Evolutionary conservation across 208 protist species (phyloP).

Genomic region (Naegleria fowleri): DNA sequence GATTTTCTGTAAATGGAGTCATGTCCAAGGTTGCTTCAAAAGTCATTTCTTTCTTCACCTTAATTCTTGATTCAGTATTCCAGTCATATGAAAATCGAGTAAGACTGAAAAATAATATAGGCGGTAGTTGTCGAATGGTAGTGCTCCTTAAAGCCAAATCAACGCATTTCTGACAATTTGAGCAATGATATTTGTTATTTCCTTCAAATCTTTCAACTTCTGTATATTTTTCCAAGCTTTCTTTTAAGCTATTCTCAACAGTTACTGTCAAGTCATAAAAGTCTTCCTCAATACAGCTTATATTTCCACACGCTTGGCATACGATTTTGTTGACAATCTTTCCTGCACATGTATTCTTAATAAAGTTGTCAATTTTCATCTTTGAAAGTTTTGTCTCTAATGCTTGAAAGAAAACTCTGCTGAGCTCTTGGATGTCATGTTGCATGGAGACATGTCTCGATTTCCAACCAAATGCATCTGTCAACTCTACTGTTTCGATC

Average conservation of each 20-base stretch:
- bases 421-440: slow-evolving; percentile 25
- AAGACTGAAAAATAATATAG: background rate
- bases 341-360: background rate
- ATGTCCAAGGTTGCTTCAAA: background rate
- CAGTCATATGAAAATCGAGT: slow-evolving; percentile 2
- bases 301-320: background rate
- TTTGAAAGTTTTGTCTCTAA: background rate
- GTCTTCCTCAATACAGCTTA: background rate
- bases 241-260: background rate
- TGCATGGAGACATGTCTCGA: background rate
- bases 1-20: background rate
- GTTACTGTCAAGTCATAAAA: background rate
- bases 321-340: background rate
- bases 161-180: background rate
- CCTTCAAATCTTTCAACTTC: background rate
- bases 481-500: background rate
- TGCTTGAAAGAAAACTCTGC: background rate
- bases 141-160: background rate
- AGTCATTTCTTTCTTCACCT: background rate
- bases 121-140: background rate
- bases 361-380: slow-evolving; percentile 2
- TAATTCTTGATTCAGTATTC: background rate
- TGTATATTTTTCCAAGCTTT: background rate
- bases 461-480: slow-evolving; percentile 7
- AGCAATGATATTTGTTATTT: background rate